phyloP scores from a whole-genome alignment of 371 early-diverging fungal genomes.

The Mortierella sp. region DNA sequence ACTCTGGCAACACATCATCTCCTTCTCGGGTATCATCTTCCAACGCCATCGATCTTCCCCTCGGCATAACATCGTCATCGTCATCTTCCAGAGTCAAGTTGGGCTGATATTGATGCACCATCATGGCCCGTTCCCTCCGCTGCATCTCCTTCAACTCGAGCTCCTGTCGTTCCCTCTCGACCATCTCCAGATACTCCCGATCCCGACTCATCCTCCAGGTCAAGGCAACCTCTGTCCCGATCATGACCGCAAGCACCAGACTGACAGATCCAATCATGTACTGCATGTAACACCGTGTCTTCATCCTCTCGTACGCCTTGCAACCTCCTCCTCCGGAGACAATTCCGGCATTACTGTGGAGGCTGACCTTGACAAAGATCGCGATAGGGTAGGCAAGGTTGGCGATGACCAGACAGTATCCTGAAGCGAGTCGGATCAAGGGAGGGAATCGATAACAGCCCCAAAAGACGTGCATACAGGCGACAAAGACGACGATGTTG shows the following conservation, averaged over 20 bases:
- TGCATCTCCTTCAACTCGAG: slow-evolving; percentile 1
- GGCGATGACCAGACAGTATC: background rate
- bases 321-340: slow-evolving; percentile 3
- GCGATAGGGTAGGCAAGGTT: background rate
- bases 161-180: background rate
- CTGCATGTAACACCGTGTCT: slow-evolving; percentile 10
- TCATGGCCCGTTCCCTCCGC: slow-evolving; percentile 4
- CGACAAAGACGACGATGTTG: background rate
- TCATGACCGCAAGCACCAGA: background rate
- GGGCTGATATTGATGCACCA: slow-evolving; percentile 3
- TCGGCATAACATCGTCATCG: background rate
- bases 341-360: background rate
- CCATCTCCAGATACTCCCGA: background rate
- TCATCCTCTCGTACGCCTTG: background rate
- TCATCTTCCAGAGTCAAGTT: background rate
- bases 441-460: background rate
- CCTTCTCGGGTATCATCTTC: no score
- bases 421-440: background rate
- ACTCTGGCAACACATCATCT: slow-evolving; percentile 2
- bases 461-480: background rate
- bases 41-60: background rate
- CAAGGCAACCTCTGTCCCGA: background rate
- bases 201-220: slow-evolving; percentile 4
- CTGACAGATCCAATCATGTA: background rate
- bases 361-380: slow-evolving; percentile 3